phyloP scores from a whole-genome alignment of 2,329 filamentous ascomycete genomes.

The Scedosporium dehoogii region DNA sequence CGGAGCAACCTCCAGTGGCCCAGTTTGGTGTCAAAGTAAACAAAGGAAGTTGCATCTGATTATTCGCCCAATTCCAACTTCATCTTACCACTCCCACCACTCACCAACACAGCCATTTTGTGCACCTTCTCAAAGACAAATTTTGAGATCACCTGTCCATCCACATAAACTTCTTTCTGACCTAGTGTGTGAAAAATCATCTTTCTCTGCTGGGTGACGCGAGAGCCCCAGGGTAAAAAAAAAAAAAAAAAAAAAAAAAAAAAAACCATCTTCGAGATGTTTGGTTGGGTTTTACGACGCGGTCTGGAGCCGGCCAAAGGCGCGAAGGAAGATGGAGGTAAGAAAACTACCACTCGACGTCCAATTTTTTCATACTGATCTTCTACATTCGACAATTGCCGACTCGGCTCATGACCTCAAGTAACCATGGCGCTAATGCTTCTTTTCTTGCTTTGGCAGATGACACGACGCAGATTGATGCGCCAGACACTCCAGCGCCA shows the following conservation, averaged over 20 bases:
- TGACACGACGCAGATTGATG: slow-evolving; percentile 39
- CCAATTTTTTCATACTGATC: neutral
- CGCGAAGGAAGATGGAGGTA: slow-evolving; percentile 1
- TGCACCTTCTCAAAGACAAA: too few species aligned
- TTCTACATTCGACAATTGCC: neutral
- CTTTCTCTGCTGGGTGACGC: neutral
- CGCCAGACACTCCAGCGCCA: slow-evolving; percentile 55
- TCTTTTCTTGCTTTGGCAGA: slow-evolving; percentile 14
- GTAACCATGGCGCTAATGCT: neutral
- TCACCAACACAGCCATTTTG: neutral
- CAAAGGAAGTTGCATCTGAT: neutral
- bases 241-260: neutral
- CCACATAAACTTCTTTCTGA: too few species aligned
- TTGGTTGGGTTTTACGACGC: slow-evolving; percentile 50
- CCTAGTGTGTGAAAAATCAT: neutral
- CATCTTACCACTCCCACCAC: neutral
- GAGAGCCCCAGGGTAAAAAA: neutral
- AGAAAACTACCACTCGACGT: neutral
- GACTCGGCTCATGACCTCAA: too few species aligned
- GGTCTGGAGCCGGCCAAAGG: slow-evolving; percentile 30
- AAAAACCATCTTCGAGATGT: slow-evolving; percentile 27
- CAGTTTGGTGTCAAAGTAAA: neutral
- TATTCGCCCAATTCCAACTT: neutral
- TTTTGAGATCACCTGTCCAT: too few species aligned
- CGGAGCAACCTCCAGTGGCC: neutral